Evolutionary conservation across 2,329 filamentous ascomycete species (phyloP).

Genomic region (Aaosphaeria arxii): DNA sequence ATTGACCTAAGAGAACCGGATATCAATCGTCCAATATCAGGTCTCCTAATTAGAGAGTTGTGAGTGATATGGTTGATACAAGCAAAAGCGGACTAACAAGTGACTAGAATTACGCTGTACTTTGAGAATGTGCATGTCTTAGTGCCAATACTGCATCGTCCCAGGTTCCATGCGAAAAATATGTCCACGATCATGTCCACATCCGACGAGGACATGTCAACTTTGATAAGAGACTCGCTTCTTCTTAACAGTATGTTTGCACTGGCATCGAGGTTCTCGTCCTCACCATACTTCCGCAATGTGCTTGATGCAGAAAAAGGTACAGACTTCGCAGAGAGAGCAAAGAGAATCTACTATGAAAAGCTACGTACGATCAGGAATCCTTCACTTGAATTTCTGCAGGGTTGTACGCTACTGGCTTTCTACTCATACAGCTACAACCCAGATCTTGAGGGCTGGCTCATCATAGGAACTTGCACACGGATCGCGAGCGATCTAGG

Average conservation of each 20-base stretch:
- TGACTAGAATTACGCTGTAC: too few relatives aligned
- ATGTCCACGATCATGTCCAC: too few relatives aligned
- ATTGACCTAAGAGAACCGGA: too few relatives aligned
- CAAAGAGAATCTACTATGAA: neutral
- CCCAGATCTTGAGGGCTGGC: constrained; percentile 1
- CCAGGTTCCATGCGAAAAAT: too few relatives aligned
- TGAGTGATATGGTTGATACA: too few relatives aligned
- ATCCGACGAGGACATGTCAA: too few relatives aligned
- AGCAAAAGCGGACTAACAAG: too few relatives aligned
- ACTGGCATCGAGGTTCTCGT: neutral
- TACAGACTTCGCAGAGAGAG: neutral
- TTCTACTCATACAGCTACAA: constrained; percentile 1
- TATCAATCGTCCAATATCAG: too few relatives aligned
- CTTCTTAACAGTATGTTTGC: neutral
- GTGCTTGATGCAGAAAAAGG: neutral
- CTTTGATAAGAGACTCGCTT: neutral
- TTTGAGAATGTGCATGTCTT: too few relatives aligned
- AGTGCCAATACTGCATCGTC: too few relatives aligned
- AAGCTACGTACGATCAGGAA: neutral
- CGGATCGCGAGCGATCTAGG: constrained; percentile 2
- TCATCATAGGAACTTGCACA: neutral
- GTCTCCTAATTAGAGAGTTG: too few relatives aligned
- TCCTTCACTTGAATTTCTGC: constrained; percentile 1
- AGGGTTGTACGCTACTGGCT: constrained; percentile 1
- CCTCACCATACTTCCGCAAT: neutral